Evolutionary conservation across 176 grass and related monocot species (phyloP).

Genomic region (Pontederia crassipes): DNA sequence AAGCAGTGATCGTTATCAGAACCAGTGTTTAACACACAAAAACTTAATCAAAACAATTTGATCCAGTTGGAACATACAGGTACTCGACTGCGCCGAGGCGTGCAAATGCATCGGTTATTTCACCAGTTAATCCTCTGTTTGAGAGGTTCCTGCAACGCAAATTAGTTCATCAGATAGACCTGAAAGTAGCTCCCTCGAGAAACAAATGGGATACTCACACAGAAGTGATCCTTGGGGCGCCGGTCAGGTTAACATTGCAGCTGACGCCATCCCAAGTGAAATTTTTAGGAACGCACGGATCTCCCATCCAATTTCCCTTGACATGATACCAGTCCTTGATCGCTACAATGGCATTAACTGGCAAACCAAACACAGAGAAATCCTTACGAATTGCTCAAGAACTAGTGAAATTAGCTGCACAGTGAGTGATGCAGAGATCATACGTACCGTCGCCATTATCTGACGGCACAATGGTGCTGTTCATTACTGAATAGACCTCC

Average conservation of each 20-base stretch:
- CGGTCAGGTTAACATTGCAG: slow-evolving; percentile 1
- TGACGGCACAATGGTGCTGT: slow-evolving; percentile 13
- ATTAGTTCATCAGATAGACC: not conserved
- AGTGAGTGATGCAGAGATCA: not conserved
- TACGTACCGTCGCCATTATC: slow-evolving; percentile 34
- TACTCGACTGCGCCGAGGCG: slow-evolving; percentile 27
- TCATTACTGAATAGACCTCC: slow-evolving; percentile 35
- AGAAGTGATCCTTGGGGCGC: slow-evolving; percentile 26
- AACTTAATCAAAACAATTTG: not conserved
- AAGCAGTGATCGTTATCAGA: not conserved
- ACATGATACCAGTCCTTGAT: slow-evolving; percentile 20
- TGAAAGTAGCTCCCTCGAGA: not conserved
- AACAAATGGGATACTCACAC: slow-evolving; percentile 30
- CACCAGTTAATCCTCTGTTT: slow-evolving; percentile 33
- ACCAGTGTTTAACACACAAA: not conserved
- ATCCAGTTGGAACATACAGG: slow-evolving; percentile 22
- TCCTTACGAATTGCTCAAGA: not conserved
- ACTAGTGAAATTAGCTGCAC: too few species aligned
- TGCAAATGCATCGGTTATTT: slow-evolving; percentile 26
- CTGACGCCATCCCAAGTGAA: slow-evolving; percentile 14
- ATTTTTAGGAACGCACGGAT: slow-evolving; percentile 27
- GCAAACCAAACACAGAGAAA: not conserved
- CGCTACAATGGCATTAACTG: slow-evolving; percentile 24
- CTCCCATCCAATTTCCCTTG: slow-evolving; percentile 24
- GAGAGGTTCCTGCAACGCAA: slow-evolving; percentile 40